Evolutionary conservation across 495 filamentous ascomycete genomes (phyloP).

Genomic region (Niebla homalea): DNA sequence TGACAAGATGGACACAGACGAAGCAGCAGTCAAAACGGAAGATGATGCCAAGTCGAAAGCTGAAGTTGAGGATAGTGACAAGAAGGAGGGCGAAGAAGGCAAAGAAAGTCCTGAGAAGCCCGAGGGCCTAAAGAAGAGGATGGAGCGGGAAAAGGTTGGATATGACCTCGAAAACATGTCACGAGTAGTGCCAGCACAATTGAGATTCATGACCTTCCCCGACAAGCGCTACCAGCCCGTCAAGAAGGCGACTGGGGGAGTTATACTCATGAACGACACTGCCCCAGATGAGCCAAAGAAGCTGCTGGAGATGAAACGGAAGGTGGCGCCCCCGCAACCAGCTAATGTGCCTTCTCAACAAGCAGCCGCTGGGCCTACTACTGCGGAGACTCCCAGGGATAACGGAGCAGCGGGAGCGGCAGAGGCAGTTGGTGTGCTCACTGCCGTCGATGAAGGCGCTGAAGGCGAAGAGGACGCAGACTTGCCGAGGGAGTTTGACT

Average conservation of each 20-base stretch:
- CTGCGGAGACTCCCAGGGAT: conserved; percentile 13
- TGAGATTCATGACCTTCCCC: conserved; percentile 86
- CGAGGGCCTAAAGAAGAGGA: conserved; percentile 60
- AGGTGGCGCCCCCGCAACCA: background rate
- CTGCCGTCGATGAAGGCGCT: conserved; percentile 74
- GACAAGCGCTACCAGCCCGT: conserved; percentile 83
- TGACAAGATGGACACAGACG: conserved; percentile 88
- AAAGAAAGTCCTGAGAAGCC: conserved; percentile 32
- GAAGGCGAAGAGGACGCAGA: conserved; percentile 73
- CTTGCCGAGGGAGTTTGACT: conserved; percentile 71
- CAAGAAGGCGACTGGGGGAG: conserved; percentile 94
- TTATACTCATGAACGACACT: conserved; percentile 80
- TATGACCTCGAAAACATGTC: conserved; percentile 97
- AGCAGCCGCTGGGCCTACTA: conserved; percentile 35
- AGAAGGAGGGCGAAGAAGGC: conserved; percentile 40
- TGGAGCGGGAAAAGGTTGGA: conserved; percentile 91
- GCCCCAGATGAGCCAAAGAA: conserved; percentile 63
- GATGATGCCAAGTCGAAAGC: conserved; percentile 39
- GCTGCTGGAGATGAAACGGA: conserved; percentile 70
- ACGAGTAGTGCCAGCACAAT: conserved; percentile 78
- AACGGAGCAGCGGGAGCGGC: conserved; percentile 33
- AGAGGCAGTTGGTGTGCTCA: conserved; percentile 67
- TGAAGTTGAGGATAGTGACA: conserved; percentile 42
- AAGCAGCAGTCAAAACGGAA: conserved; percentile 45
- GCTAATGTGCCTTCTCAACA: conserved; percentile 62